Base-by-base conservation (phyloP, 2,329 filamentous ascomycete genomes). In the Aspergillus piperis region DNA sequence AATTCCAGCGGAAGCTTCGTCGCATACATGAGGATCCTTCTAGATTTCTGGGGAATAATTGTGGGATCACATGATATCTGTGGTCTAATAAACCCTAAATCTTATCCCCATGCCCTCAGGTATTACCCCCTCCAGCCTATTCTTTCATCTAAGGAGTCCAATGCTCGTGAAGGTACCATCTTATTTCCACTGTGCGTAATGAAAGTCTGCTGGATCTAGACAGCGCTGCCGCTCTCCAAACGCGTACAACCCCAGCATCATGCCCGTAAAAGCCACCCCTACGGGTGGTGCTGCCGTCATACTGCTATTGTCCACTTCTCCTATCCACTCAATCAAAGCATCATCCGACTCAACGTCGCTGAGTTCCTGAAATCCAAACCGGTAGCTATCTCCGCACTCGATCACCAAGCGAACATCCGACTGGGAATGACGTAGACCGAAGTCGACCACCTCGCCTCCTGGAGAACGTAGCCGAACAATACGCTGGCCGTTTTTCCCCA, bases 201-300 rank as follows among this genome's bases (percentile, higher is more conserved):
- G 63, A 62, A 81, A 81, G 54, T 81, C 77, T 0, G 79, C 79
- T 1, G 78, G 78, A 3, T 63, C 66, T 7, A 79, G 65, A 38
- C 75, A 78, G 17, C 71, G 68, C 56, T 81, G 74, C 17, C 74
- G 64, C 42, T 78, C 73, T 3, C 77, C 79, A 64, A 77, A 79
- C 1, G 77, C 70, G 66, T 81, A 82, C 11, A 82, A n/a, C 0
- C 80, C 79, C 51, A 81, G 64, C 78, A 81, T 80, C 69, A 78
- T 76, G 0, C 79, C 79, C 1, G 78, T 80, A 36, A 81, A 82
- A 2, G 75, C 68, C 17, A 72, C 72, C 0, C 79, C 79, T 8
- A 80, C 68, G 2, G 79, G 75, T 36, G 63, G 50, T 1, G 71
- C 64, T 15, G 70, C 60, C 2, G 76, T 78, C 62, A 80, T 74